Conservation (phyloP, 805 yeast genomes). For the Torulaspora gathmanii region DNA sequence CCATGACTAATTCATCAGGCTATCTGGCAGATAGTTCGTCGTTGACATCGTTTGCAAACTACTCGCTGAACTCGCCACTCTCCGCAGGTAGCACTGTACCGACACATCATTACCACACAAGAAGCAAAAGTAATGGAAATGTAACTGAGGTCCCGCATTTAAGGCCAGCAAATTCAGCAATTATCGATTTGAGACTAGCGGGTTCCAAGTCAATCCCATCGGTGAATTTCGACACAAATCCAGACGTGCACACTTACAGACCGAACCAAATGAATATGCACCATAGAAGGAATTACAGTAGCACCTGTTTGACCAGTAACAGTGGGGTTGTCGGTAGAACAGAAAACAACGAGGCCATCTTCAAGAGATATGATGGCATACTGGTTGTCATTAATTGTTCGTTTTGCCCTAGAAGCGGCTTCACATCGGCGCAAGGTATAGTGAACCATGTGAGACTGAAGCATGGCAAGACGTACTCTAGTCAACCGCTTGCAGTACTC, state of each 20-base stretch:
- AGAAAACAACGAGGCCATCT: conserved; percentile 46
- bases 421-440: conserved; percentile 77
- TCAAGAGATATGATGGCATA: conserved; percentile 65
- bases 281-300: conserved; percentile 34
- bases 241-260: conserved; percentile 16
- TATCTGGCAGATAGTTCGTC: conserved; percentile 42
- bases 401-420: conserved; percentile 61
- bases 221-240: conserved; percentile 2
- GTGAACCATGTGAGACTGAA: conserved; percentile 72
- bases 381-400: conserved; percentile 65
- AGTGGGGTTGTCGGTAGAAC: conserved; percentile 46
- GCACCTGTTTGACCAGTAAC: conserved; percentile 40
- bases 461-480: conserved; percentile 62
- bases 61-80: conserved; percentile 7
- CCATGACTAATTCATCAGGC: conserved; percentile 25
- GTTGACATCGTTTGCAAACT: conserved; percentile 1
- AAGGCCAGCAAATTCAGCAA: conserved; percentile 21
- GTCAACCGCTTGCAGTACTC: conserved; percentile 71
- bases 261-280: conserved; percentile 29
- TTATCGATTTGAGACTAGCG: conserved; percentile 18
- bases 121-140: conserved; percentile 33
- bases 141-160: conserved; percentile 14
- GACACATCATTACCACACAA: conserved; percentile 31
- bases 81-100: conserved; percentile 19
- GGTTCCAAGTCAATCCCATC: conserved; percentile 18